A percentile compares a stretch with the other conserved stretches of the same genome.
Conservation (phyloP, 75 land plant genomes). For the Picea sitchensis region DNA sequence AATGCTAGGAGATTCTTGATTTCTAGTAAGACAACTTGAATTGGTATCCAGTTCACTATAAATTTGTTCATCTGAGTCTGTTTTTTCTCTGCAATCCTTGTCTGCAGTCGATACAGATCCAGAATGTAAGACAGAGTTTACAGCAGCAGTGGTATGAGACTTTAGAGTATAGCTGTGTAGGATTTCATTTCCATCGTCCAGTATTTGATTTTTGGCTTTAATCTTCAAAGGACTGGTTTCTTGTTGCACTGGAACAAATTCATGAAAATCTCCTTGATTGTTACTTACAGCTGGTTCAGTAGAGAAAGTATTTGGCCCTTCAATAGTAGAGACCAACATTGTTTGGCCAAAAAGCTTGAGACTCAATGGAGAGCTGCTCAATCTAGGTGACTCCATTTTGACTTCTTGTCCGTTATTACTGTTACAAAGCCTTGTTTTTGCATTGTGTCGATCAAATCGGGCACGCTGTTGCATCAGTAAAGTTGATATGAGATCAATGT, state of each 20-base stretch:
- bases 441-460: conserved; percentile 2
- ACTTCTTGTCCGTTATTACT: background rate
- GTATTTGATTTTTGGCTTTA: background rate
- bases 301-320: conserved; percentile 2
- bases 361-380: conserved; percentile 6
- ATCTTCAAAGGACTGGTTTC: background rate
- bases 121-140: background rate
- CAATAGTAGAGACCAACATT: conserved; percentile 24
- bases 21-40: background rate
- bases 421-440: background rate
- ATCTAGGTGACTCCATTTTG: conserved; percentile 7
- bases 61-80: background rate
- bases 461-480: conserved; percentile 7
- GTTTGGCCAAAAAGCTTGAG: conserved; percentile 58
- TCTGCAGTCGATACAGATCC: background rate
- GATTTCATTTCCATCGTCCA: background rate
- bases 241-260: background rate
- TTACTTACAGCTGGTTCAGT: background rate
- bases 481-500: conserved; percentile 1
- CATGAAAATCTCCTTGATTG: background rate
- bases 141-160: background rate
- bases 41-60: background rate
- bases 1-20: background rate
- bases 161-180: background rate
- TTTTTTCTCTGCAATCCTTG: conserved; percentile 1